Conservation (phyloP, 768 basidiomycete species). For the Auriscalpium vulgare region DNA sequence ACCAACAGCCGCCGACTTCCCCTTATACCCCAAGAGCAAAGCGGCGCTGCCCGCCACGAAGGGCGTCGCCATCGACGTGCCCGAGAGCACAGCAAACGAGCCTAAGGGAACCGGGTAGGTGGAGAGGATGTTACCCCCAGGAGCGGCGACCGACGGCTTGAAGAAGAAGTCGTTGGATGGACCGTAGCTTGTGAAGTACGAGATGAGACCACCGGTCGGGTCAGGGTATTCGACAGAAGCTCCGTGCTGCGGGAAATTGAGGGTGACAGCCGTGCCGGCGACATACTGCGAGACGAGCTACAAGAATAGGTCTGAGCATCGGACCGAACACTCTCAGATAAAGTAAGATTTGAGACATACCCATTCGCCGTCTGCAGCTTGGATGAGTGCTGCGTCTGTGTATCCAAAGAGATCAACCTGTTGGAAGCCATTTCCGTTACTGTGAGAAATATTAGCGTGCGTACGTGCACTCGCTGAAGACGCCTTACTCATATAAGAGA, state of each 20-base stretch:
- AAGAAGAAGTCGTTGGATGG: constrained; percentile 53
- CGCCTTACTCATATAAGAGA: constrained; percentile 49
- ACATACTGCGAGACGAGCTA: constrained; percentile 45
- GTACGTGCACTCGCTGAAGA: too few species aligned
- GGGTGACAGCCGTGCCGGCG: constrained; percentile 31
- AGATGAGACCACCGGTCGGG: constrained; percentile 47
- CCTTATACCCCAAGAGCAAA: not conserved
- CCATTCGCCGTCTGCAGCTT: constrained; percentile 46
- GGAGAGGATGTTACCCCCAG: constrained; percentile 44
- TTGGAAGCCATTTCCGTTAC: constrained; percentile 41
- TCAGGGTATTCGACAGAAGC: constrained; percentile 37
- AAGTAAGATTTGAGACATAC: constrained; percentile 26
- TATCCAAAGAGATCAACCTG: constrained; percentile 38
- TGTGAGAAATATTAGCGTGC: too few species aligned
- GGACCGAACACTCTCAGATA: not conserved
- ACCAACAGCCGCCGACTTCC: not conserved
- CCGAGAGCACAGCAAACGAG: constrained; percentile 32
- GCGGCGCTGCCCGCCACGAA: constrained; percentile 16
- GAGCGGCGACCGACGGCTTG: constrained; percentile 46
- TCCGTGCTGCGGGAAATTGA: constrained; percentile 43
- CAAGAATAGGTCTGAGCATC: not conserved
- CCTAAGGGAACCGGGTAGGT: constrained; percentile 36
- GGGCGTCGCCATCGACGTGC: constrained; percentile 32
- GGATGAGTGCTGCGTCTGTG: constrained; percentile 39
- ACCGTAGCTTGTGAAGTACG: constrained; percentile 47